phyloP scores from a whole-genome alignment of 176 grass and related monocot species.

The Aegilops speltoides region DNA sequence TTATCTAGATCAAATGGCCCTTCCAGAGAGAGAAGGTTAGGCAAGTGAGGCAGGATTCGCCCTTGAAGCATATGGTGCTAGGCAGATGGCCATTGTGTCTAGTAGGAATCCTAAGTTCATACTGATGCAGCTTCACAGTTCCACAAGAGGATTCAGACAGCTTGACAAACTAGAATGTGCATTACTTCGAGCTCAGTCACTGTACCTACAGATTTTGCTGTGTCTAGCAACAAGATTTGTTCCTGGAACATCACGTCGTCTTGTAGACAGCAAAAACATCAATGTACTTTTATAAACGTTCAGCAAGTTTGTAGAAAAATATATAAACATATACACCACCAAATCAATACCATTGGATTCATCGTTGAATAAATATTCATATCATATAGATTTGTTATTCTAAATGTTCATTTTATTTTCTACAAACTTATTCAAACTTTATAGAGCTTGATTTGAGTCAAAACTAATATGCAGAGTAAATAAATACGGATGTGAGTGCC shows the following conservation, averaged over 20 bases:
- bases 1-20: slow-evolving; percentile 7
- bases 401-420: too few relatives aligned
- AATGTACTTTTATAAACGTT: neutral
- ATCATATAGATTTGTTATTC: too few relatives aligned
- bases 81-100: neutral
- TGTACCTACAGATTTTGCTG: neutral
- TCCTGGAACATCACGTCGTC: neutral
- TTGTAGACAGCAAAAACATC: slow-evolving; percentile 5
- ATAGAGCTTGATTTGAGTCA: too few relatives aligned
- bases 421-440: too few relatives aligned
- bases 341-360: too few relatives aligned
- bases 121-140: neutral
- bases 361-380: too few relatives aligned
- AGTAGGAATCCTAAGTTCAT: slow-evolving; percentile 21
- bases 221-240: neutral
- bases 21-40: neutral
- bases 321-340: too few relatives aligned
- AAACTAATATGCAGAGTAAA: too few relatives aligned
- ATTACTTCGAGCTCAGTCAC: neutral
- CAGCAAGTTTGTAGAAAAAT: too few relatives aligned
- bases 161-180: neutral
- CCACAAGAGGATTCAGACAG: neutral
- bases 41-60: slow-evolving; percentile 5
- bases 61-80: neutral
- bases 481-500: too few relatives aligned